Conservation (phyloP, 78 protist species). For the Paulinella micropora region DNA sequence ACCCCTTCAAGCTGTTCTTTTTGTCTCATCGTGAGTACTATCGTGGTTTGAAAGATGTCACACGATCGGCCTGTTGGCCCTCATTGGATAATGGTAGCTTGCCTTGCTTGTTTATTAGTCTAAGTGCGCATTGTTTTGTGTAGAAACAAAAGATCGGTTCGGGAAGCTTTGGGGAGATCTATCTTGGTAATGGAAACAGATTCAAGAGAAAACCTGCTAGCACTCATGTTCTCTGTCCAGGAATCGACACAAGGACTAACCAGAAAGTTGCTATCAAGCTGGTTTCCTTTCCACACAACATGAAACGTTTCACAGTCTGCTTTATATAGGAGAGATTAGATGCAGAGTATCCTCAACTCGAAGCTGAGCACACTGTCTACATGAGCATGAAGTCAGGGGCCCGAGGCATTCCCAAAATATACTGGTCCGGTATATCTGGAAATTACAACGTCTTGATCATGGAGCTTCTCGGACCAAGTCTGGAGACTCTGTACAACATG, state of each 20-base stretch:
- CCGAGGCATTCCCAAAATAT: conserved; percentile 74
- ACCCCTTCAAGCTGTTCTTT: no score
- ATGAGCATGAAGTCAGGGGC: conserved; percentile 49
- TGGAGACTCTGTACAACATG: conserved; percentile 86
- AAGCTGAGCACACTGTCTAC: conserved; percentile 84
- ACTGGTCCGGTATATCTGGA: conserved; percentile 90
- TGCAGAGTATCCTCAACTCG: conserved; percentile 85
- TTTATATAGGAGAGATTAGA: conserved; percentile 36
- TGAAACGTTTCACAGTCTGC: not conserved
- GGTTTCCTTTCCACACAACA: not conserved
- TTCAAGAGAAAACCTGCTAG: not conserved
- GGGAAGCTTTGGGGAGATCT: conserved; percentile 76
- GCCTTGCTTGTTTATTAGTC: no score
- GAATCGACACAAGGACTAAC: conserved; percentile 39
- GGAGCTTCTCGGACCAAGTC: conserved; percentile 89
- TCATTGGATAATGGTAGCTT: no score
- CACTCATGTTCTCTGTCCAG: not conserved
- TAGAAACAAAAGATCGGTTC: conserved; percentile 61
- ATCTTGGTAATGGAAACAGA: conserved; percentile 30
- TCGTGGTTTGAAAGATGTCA: no score
- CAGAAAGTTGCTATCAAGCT: conserved; percentile 77
- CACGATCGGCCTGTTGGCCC: no score
- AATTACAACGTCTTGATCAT: conserved; percentile 69
- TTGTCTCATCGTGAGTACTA: no score
- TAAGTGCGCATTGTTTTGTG: no score